These are phyloP conservation scores for Capsicum baccatum DNA, from an alignment of 257 asterid species.

Conservation along the genomic window DNA sequence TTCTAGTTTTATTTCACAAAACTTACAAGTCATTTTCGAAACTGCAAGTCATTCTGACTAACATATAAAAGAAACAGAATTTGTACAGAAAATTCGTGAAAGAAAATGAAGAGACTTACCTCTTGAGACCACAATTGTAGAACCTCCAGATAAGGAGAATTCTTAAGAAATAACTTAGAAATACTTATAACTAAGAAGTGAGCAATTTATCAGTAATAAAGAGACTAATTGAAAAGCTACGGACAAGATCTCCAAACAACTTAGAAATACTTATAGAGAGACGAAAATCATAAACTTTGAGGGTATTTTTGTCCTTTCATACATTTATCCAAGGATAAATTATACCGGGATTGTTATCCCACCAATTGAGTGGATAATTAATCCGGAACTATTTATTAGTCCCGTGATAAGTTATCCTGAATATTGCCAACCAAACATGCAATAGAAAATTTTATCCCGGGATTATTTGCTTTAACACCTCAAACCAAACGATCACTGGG, in stretches of 20 bases:
- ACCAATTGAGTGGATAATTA: too few relatives aligned
- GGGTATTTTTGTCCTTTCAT: too few relatives aligned
- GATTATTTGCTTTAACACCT: too few relatives aligned
- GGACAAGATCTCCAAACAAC: neutral
- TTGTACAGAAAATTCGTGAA: neutral
- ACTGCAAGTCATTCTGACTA: neutral
- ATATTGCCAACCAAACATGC: too few relatives aligned
- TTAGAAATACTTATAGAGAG: neutral
- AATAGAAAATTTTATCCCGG: too few relatives aligned
- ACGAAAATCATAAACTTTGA: too few relatives aligned
- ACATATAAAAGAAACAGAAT: neutral
- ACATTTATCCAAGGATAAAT: too few relatives aligned
- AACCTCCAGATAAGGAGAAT: slow-evolving; percentile 25
- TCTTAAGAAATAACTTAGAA: neutral
- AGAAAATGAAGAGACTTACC: neutral
- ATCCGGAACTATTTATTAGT: too few relatives aligned
- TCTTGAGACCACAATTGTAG: neutral
- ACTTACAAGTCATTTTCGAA: neutral
- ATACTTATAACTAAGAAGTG: neutral
- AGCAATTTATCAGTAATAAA: neutral
- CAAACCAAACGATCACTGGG: too few relatives aligned
- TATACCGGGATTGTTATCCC: too few relatives aligned
- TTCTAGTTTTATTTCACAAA: neutral
- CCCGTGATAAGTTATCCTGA: too few relatives aligned
- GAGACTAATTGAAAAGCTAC: neutral